phyloP scores from a whole-genome alignment of 768 basidiomycete species.

The Rhodocollybia butyracea region DNA sequence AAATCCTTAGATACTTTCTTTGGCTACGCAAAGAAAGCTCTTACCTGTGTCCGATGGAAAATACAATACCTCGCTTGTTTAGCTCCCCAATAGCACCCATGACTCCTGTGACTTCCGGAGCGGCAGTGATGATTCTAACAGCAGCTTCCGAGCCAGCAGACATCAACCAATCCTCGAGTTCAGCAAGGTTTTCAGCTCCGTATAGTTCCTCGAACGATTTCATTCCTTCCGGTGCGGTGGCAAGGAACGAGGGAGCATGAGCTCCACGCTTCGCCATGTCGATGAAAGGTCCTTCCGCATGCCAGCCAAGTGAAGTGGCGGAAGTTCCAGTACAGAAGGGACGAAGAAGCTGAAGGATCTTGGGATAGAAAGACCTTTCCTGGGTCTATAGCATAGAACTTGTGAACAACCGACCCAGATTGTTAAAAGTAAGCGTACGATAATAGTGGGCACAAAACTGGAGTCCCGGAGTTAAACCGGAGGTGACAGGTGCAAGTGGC shows the following conservation, averaged over 20 bases:
- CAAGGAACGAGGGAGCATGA: slow-evolving; percentile 66
- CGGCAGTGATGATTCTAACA: slow-evolving; percentile 80
- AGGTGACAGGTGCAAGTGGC: slow-evolving; percentile 17
- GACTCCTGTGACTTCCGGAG: slow-evolving; percentile 84
- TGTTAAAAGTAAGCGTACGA: slow-evolving; percentile 37
- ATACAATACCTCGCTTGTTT: slow-evolving; percentile 61
- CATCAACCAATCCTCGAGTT: slow-evolving; percentile 69
- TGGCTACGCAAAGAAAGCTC: slow-evolving; percentile 7
- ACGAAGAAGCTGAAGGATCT: slow-evolving; percentile 61
- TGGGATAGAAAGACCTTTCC: slow-evolving; percentile 70
- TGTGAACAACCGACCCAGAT: slow-evolving; percentile 2
- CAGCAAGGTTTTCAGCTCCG: slow-evolving; percentile 59
- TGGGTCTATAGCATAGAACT: slow-evolving; percentile 55
- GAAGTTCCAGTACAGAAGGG: slow-evolving; percentile 63
- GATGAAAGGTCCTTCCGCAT: slow-evolving; percentile 89
- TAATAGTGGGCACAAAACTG: slow-evolving; percentile 64
- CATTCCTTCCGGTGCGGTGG: slow-evolving; percentile 60
- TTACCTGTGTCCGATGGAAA: slow-evolving; percentile 90
- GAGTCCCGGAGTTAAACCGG: slow-evolving; percentile 10
- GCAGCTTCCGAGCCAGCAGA: slow-evolving; percentile 44
- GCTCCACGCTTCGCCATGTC: slow-evolving; percentile 81
- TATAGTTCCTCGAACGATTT: slow-evolving; percentile 73
- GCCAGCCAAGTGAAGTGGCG: slow-evolving; percentile 83
- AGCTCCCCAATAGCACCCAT: slow-evolving; percentile 64
- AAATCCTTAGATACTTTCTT: background rate